phyloP scores from a whole-genome alignment of 2,329 filamentous ascomycete genomes.

The Cercospora sojina region DNA sequence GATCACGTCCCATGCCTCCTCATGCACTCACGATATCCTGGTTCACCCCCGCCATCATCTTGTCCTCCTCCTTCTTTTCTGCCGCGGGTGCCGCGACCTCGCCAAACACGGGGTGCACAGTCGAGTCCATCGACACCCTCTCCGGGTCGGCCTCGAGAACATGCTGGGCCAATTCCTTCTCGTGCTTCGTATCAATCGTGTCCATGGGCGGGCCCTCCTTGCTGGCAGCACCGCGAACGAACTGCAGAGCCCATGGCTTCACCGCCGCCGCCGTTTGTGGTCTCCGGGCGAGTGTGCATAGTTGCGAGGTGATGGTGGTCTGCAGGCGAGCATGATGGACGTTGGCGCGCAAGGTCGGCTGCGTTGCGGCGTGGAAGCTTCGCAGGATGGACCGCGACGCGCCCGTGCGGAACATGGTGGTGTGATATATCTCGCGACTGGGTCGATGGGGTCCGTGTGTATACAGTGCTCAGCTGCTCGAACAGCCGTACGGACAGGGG shows the following conservation, averaged over 20 bases:
- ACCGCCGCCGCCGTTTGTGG: conserved; percentile 37
- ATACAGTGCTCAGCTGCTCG: background rate
- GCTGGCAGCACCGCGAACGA: conserved; percentile 23
- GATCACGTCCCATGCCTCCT: background rate
- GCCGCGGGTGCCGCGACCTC: conserved; percentile 38
- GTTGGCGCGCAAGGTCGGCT: conserved; percentile 24
- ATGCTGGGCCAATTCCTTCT: conserved; percentile 55
- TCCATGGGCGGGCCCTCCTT: conserved; percentile 37
- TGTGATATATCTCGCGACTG: background rate
- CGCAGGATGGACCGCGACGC: conserved; percentile 45
- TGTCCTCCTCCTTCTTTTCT: conserved; percentile 34
- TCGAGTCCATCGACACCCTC: conserved; percentile 59
- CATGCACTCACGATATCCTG: conserved; percentile 34
- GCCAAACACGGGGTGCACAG: conserved; percentile 42
- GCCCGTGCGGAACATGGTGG: conserved; percentile 47
- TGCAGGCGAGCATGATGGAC: conserved; percentile 36
- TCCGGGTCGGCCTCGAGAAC: conserved; percentile 61
- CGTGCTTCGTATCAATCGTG: conserved; percentile 56
- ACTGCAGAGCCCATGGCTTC: conserved; percentile 38
- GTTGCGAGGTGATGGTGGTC: conserved; percentile 44
- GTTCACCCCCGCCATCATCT: conserved; percentile 49
- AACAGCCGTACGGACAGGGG: background rate
- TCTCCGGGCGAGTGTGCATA: conserved; percentile 41
- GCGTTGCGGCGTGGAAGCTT: conserved; percentile 36
- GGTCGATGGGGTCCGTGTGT: background rate